Base-by-base conservation (phyloP, 192 early-diverging fungal genomes). In the Coemansia sp. region DNA sequence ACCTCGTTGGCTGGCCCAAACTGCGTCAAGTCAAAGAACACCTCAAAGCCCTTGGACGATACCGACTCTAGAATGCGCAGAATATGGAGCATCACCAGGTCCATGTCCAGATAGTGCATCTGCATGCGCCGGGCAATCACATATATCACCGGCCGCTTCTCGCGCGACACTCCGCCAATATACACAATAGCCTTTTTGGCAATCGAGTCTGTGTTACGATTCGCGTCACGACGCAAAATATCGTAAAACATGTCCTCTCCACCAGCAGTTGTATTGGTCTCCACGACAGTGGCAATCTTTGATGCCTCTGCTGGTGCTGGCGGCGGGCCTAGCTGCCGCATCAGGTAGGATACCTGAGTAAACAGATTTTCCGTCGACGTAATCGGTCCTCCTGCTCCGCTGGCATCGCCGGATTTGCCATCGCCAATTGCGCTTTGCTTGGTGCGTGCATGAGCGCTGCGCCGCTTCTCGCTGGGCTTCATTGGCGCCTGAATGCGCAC, bases 311-410 rank as follows among this genome's bases (percentile, higher is more conserved):
- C 50, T 3, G 61, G 61, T 19, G 93, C 88, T 9, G 91, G 83
- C 6, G 89, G 87, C 38, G 90, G 87, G n/a, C 94, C 94, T 9
- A 97, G 78, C 56, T 91, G 90, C 14, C 90, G 86, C 47, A 97
- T 66, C 20, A 97, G 63, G 42, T 86, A 90, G 5, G 91, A 90
- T 2, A 97, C 81, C 43, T 88, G 88, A 40, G 87, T 86, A 65
- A 91, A 91, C 16, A 83, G 61, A 10, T 85, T 81, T 63, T 88
- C 89, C 28, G 84, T 85, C 4, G 68, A 46, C 28, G 84, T 65
- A 45, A 73, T 50, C 63, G 63, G 48, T 16, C 68, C 57, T 0
- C 53, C 23, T 21, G 21, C 40, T 51, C 48, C 21, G 21, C 39
- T 8, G 54, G 43, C 46, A n/a, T 35, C 44, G 40, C 19, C 13